phyloP scores from a whole-genome alignment of 345 rosid genomes.

The Bruguiera sexangula region DNA sequence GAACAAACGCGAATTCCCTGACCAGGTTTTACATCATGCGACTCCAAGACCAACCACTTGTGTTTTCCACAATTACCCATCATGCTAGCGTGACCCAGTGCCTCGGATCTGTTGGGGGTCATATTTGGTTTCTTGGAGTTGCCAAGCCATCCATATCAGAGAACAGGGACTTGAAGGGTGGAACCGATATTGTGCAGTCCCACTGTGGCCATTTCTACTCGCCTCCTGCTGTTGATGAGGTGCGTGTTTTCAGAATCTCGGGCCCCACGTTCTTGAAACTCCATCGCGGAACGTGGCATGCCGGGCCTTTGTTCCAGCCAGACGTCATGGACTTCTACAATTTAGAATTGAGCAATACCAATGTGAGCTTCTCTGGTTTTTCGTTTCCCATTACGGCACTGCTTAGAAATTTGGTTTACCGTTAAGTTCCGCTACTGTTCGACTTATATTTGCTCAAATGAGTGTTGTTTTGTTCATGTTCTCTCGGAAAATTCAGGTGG shows the following conservation, averaged over 20 bases:
- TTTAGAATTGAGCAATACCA: conserved; percentile 73
- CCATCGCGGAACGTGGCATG: conserved; percentile 80
- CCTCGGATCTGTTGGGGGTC: conserved; percentile 76
- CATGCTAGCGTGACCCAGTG: conserved; percentile 88
- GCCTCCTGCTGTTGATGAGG: conserved; percentile 60
- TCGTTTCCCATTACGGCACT: background rate
- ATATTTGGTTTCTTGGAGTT: conserved; percentile 76
- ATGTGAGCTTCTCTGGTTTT: conserved; percentile 43
- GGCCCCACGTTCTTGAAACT: conserved; percentile 76
- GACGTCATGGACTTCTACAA: conserved; percentile 73
- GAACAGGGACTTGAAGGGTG: conserved; percentile 11
- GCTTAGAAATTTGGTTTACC: too few species aligned
- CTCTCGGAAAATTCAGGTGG: conserved; percentile 38
- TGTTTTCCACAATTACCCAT: conserved; percentile 58
- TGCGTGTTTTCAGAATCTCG: conserved; percentile 52
- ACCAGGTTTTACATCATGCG: conserved; percentile 62
- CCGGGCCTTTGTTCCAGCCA: conserved; percentile 60
- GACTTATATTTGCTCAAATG: background rate
- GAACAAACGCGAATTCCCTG: background rate
- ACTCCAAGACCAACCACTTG: conserved; percentile 37
- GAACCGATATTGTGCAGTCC: conserved; percentile 28
- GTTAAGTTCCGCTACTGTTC: background rate
- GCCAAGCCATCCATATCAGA: conserved; percentile 60
- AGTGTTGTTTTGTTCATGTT: background rate
- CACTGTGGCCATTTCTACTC: conserved; percentile 51